Base-by-base conservation (phyloP, 345 rosid species). In the Trapa incisa region DNA sequence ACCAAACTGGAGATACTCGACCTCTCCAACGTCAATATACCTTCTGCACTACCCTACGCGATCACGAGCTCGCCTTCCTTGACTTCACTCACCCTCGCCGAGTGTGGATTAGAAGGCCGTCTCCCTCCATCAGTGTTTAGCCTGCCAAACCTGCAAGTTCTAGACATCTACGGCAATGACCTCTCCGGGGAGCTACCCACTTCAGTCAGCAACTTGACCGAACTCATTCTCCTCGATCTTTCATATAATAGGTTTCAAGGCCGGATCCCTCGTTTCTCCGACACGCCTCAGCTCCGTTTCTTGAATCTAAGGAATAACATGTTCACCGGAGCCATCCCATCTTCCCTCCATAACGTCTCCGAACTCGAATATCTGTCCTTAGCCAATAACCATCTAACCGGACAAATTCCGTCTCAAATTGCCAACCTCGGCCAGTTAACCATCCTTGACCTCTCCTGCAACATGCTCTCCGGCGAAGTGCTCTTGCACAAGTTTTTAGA, bases 191-290 rank as follows among this genome's bases (percentile, higher is more conserved):
- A 35, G 3, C 42, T 71, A 47, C 73, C 68, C 14, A 38, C 73
- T 64, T 64, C 61, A 42, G 0, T 71, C 2, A 45, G 33, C 10
- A 69, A 69, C 56, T 66, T 64, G n/a, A 53, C 73, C 11, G 65
- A 65, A 37, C n/a, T 69, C 38, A 48, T 22, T 39, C 0, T 0
- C 7, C 15, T 73, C 0, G 7, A 50, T 4, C 38, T 73, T 50
- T 0, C 12, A 0, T 0, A 0, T 3, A 72, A 72, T 35, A 22
- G 67, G 9, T 36, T 72, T n/a, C 67, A 61, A 3, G 75, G 75
- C 35, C 67, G 61, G 29, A 72, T 67, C 33, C 71, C 75, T 65
- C 47, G 37, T 16, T 47, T 65, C 33, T 16, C 68, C 4, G 7
- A 65, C 52, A 37, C 47, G 16, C 29, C 33, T 39, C 56, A 66